These are phyloP conservation scores for Penicillium sp. DNA, from an alignment of 2,329 filamentous ascomycete species.

Conservation along the genomic window DNA sequence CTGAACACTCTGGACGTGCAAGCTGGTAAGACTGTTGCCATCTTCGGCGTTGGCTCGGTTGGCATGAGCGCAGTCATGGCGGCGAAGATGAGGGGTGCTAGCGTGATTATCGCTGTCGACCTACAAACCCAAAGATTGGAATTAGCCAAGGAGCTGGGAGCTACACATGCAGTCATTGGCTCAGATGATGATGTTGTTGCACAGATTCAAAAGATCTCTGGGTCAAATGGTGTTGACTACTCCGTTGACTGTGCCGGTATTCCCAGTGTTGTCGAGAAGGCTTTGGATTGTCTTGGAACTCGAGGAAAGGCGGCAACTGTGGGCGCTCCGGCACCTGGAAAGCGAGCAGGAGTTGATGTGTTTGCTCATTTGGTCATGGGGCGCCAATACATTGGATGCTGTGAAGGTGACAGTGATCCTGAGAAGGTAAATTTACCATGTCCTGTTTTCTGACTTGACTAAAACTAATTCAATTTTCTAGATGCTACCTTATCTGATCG, in stretches of 20 bases:
- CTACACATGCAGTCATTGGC: constrained; percentile 27
- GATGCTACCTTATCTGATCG: constrained; percentile 48
- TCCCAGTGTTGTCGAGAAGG: constrained; percentile 16
- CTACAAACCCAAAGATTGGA: constrained; percentile 18
- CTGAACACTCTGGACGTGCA: constrained; percentile 24
- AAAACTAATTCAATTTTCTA: background rate
- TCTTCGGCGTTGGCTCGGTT: constrained; percentile 36
- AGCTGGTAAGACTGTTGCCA: constrained; percentile 23
- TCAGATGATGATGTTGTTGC: constrained; percentile 7
- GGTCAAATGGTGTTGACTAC: constrained; percentile 12
- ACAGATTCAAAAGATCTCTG: constrained; percentile 7
- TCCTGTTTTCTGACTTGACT: background rate
- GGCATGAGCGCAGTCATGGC: constrained; percentile 38
- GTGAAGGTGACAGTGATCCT: constrained; percentile 21
- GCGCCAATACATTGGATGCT: constrained; percentile 24
- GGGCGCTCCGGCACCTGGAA: constrained; percentile 18
- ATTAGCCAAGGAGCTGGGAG: constrained; percentile 28
- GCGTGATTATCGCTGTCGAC: constrained; percentile 31
- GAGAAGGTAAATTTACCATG: constrained; percentile 15
- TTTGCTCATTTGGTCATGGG: constrained; percentile 21
- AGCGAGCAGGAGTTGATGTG: constrained; percentile 15
- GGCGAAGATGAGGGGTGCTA: constrained; percentile 24
- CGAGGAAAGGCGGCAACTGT: constrained; percentile 21
- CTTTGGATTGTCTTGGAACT: constrained; percentile 21
- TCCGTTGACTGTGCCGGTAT: constrained; percentile 26